Percentiles rank a stretch among this genome's conserved stretches.
Conservation (phyloP, 116 monocot species). For the Papilionanthe hybrid region DNA sequence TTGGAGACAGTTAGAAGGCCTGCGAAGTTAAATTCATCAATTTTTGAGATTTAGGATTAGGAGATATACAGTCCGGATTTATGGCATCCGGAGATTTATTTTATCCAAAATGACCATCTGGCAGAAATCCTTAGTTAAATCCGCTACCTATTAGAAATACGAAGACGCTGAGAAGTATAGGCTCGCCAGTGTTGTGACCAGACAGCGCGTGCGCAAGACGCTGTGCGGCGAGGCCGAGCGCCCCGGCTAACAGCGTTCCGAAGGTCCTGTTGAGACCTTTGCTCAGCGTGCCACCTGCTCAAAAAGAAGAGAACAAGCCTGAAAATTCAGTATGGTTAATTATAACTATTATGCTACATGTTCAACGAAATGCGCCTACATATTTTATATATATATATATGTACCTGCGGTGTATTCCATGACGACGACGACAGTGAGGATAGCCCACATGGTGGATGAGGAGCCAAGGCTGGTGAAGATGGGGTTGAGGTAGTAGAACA, state of each 20-base stretch:
- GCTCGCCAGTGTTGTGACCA: slow-evolving; percentile 23
- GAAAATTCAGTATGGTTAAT: not conserved
- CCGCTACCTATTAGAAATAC: slow-evolving; percentile 61
- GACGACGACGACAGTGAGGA: slow-evolving; percentile 67
- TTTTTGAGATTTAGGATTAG: no score
- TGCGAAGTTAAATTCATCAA: no score
- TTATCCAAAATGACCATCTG: no score
- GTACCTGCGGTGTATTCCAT: slow-evolving; percentile 76
- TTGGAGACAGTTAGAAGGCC: no score
- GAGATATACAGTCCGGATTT: no score
- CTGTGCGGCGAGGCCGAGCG: slow-evolving; percentile 49
- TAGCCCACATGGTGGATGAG: slow-evolving; percentile 59
- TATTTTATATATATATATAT: not conserved
- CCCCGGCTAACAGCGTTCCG: slow-evolving; percentile 47
- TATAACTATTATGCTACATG: not conserved
- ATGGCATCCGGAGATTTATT: no score
- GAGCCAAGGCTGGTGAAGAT: slow-evolving; percentile 49
- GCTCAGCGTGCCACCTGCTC: slow-evolving; percentile 49
- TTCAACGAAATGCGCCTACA: no score
- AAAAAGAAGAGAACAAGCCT: not conserved
- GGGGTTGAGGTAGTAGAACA: slow-evolving; percentile 65
- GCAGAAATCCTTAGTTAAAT: no score
- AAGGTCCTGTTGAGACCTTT: slow-evolving; percentile 59
- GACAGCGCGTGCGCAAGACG: slow-evolving; percentile 22
- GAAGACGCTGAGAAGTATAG: slow-evolving; percentile 39